Evolutionary conservation across 108 stramenopile genomes (phyloP).

Genomic region (Pseudonitzschia delicatissima): DNA sequence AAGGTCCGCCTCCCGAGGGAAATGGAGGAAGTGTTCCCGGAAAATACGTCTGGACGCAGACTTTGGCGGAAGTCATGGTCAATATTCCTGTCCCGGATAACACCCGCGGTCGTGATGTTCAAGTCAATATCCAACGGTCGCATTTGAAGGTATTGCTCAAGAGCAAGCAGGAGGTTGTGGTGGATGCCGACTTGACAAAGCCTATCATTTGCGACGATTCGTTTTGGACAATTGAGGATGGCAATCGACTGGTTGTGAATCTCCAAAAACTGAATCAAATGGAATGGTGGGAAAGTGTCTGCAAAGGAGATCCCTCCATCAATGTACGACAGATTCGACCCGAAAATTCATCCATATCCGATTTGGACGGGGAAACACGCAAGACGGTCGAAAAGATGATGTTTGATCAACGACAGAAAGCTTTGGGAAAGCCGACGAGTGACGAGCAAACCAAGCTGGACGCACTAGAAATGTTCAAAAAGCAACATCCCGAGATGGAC

Average conservation of each 20-base stretch:
- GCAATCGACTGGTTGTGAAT: constrained; percentile 68
- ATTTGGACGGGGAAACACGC: constrained; percentile 97
- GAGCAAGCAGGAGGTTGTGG: constrained; percentile 34
- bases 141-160: constrained; percentile 76
- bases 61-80: constrained; percentile 88
- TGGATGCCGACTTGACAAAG: constrained; percentile 89
- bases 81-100: constrained; percentile 83
- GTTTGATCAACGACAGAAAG: constrained; percentile 99
- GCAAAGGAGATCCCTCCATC: constrained; percentile 86
- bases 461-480: constrained; percentile 93
- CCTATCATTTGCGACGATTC: constrained; percentile 94
- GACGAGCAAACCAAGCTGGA: constrained; percentile 94
- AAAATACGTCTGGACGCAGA: constrained; percentile 98
- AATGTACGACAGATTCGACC: constrained; percentile 96
- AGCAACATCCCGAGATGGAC: constrained; percentile 97
- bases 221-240: constrained; percentile 99
- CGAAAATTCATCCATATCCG: constrained; percentile 91
- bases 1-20: constrained; percentile 80
- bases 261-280: constrained; percentile 92
- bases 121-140: constrained; percentile 77
- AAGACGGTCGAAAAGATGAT: constrained; percentile 99
- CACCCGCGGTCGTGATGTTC: constrained; percentile 87
- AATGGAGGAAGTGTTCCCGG: constrained; percentile 92
- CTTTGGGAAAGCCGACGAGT: constrained; percentile 92
- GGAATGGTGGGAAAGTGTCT: constrained; percentile 98